Evolutionary conservation across 1,284 basidiomycete genomes (phyloP), one percentile per base, ranked within the genome.

Genomic region (Ustilago trichophora): DNA sequence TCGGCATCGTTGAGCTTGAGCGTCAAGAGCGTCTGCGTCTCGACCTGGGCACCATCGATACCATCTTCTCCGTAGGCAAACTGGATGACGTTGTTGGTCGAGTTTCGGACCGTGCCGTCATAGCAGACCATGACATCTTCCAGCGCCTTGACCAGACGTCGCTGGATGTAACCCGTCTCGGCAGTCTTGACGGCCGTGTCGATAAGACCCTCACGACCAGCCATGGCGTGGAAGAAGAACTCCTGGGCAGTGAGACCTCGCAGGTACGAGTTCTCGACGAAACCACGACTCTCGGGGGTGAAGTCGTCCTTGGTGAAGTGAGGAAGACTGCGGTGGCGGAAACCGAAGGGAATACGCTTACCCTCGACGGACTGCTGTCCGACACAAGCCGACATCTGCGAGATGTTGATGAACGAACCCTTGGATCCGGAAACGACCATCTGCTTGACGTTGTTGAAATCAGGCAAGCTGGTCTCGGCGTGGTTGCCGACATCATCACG

Each of bases 161-260:
- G 91, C 83, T 98, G 96, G 76, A 98, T 98, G 83, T 98, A 98
- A 76, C 96, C 96, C 0, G 96, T 98, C 84, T 99, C 96, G 42
- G 96, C 96, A 7, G 96, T 98, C 85, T 99, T 99, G 83, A 99
- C 94, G 25, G 96, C 96, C 2, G 96, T 99, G 86, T 98, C 96
- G 76, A 98, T 98, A 49, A 98, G 84, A 87, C 96, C 96, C 83
- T 98, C 96, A 78, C 96, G 90, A 85, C 96, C 96, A 77, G 95
- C 95, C 96, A 98, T 98, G 52, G 96, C 96, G 84, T 99, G 96
- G 89, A 99, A 98, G 87, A 98, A 98, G 87, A 94, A 99, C 81
- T 98, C 96, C 76, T 98, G 94, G 0, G 96, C 94, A 0, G 95
- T 98, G 63, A 98, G 83, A 42, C 96, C 96, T 72, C 95, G 90